Evolutionary conservation across 2,329 filamentous ascomycete genomes (phyloP), one percentile per base, ranked within the genome.

Genomic region (Corynespora cassiicola): DNA sequence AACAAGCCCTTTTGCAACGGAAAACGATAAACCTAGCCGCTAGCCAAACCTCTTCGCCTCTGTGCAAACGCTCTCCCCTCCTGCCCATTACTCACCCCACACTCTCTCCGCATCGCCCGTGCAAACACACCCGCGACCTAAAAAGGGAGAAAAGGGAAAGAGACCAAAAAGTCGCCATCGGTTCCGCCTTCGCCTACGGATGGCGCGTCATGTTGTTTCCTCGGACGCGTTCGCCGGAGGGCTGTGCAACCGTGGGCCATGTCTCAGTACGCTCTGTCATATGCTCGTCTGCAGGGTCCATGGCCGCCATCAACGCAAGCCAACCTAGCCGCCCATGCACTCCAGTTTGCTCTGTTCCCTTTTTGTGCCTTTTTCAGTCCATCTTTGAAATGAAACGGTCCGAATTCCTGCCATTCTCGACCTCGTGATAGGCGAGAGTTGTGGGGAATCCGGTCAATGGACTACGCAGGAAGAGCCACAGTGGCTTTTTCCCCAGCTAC

Each of bases 201-300:
- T 37, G 37, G 44, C 47, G 38, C 42, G 36, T 42, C 42, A 24
- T 37, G 20, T 18, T 37, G n/a, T n/a, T n/a, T 16, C 18, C 42
- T 31, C 36, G 41, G 46, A 57, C 52, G 53, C 58, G 52, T 58
- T 52, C 46, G 42, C 50, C 34, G 45, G 45, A 36, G 43, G 50
- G 50, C 48, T 59, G 57, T 61, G 57, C 58, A 42, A 56, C 55
- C 39, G 43, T 54, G 45, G 53, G 42, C 33, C 33, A 57, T 64
- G 59, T 65, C 61, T 66, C 57, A 61, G 48, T 52, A 39, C 31
- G 52, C 35, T 52, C 54, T 62, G 56, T 63, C 59, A 66, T 60
- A 50, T 61, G 59, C 53, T 50, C 50, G 30, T 54, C 56, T 63
- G 55, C 61, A 65, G 56, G 56, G 58, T 53, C 56, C 45, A 17